phyloP scores from a whole-genome alignment of 2,329 filamentous ascomycete genomes.

The Exserohilum rostratum region DNA sequence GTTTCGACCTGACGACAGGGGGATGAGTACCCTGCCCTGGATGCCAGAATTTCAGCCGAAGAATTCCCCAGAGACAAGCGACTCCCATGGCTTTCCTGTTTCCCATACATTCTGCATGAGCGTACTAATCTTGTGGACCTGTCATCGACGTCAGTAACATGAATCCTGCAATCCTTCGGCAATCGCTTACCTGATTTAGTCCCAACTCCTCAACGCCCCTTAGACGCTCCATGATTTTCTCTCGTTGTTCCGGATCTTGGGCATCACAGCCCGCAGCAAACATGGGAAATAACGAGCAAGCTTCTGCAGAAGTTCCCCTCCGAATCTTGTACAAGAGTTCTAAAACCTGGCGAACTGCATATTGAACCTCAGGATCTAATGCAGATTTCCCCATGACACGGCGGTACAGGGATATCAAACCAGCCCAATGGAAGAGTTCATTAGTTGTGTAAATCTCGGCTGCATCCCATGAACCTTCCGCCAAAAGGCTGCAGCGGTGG shows the following conservation, averaged over 20 bases:
- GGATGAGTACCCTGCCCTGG: not conserved
- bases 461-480: slow-evolving; percentile 60
- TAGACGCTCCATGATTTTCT: slow-evolving; percentile 69
- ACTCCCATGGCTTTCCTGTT: slow-evolving; percentile 72
- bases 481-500: slow-evolving; percentile 45
- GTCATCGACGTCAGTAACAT: slow-evolving; percentile 1
- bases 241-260: slow-evolving; percentile 60
- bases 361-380: slow-evolving; percentile 65
- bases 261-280: slow-evolving; percentile 84
- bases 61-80: slow-evolving; percentile 69
- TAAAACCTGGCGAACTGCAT: slow-evolving; percentile 68
- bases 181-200: slow-evolving; percentile 70
- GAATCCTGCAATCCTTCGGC: not conserved
- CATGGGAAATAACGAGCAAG: slow-evolving; percentile 77
- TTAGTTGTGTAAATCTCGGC: slow-evolving; percentile 74
- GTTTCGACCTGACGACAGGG: not conserved
- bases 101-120: slow-evolving; percentile 74
- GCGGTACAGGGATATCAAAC: slow-evolving; percentile 75
- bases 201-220: slow-evolving; percentile 72
- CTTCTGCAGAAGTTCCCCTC: slow-evolving; percentile 72
- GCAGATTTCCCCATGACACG: slow-evolving; percentile 70
- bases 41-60: slow-evolving; percentile 56
- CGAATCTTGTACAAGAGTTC: slow-evolving; percentile 66
- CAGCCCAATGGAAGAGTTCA: slow-evolving; percentile 79
- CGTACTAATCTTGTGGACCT: slow-evolving; percentile 65